Conservation (phyloP, 305 asterid species). For the Fraxinus sp. region DNA sequence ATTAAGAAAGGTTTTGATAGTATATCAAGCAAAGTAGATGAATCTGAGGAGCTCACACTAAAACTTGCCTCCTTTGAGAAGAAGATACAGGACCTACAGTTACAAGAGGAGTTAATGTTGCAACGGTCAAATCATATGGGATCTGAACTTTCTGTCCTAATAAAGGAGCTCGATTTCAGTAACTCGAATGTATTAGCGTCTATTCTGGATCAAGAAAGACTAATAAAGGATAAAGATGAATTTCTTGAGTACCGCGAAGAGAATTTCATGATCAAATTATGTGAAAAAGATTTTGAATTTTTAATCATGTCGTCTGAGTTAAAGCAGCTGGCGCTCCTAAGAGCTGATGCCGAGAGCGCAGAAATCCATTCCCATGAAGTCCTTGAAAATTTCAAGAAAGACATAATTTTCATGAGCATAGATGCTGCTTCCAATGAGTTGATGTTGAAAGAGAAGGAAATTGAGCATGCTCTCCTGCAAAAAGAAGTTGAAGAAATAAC, state of each 20-base stretch:
- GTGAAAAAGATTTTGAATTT: slow-evolving; percentile 61
- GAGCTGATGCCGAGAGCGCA: slow-evolving; percentile 42
- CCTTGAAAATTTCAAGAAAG: slow-evolving; percentile 55
- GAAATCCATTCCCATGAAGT: slow-evolving; percentile 34
- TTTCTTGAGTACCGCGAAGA: slow-evolving; percentile 54
- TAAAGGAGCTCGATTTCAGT: slow-evolving; percentile 73
- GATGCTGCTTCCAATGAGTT: slow-evolving; percentile 56
- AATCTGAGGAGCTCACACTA: slow-evolving; percentile 59
- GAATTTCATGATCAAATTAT: slow-evolving; percentile 41
- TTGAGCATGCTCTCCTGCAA: slow-evolving; percentile 25
- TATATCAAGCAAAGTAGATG: slow-evolving; percentile 69
- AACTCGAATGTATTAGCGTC: slow-evolving; percentile 48
- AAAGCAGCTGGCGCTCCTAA: slow-evolving; percentile 41
- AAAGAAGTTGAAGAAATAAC: slow-evolving; percentile 32
- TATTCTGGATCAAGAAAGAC: slow-evolving; percentile 58
- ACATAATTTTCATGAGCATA: slow-evolving; percentile 44
- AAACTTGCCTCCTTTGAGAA: slow-evolving; percentile 66
- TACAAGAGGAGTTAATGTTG: slow-evolving; percentile 82
- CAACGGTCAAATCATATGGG: slow-evolving; percentile 77
- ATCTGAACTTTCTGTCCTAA: slow-evolving; percentile 59
- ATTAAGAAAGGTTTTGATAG: slow-evolving; percentile 65
- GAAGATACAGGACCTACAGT: slow-evolving; percentile 64
- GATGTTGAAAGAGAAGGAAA: slow-evolving; percentile 58
- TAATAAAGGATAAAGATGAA: slow-evolving; percentile 62
- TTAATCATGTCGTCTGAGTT: slow-evolving; percentile 58